phyloP scores from a whole-genome alignment of 176 grass and related monocot species.

The Aegilops umbellulata region DNA sequence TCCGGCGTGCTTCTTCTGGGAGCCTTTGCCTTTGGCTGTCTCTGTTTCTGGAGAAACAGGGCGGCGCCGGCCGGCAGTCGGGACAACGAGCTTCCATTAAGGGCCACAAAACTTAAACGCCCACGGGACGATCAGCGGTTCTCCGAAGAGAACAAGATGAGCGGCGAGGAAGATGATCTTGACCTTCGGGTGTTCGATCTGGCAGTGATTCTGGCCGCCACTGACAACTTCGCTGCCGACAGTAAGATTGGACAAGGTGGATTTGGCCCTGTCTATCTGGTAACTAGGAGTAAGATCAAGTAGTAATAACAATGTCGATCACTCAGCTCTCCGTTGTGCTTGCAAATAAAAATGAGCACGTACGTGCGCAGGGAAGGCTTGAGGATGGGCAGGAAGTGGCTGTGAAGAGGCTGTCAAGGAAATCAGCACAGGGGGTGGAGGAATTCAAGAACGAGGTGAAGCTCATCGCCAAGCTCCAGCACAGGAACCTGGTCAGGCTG shows the following conservation, averaged over 20 bases:
- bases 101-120: not conserved
- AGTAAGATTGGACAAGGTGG: too few species aligned
- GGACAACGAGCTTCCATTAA: not conserved
- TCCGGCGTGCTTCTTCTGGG: not conserved
- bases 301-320: not conserved
- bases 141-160: not conserved
- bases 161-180: not conserved
- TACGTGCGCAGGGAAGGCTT: too few species aligned
- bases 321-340: not conserved
- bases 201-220: not conserved
- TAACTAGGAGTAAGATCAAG: not conserved
- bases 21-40: not conserved
- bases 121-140: not conserved
- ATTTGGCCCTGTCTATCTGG: not conserved
- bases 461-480: too few species aligned
- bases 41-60: not conserved
- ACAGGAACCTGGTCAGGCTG: too few species aligned
- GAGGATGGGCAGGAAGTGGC: not conserved
- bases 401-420: not conserved
- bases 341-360: not conserved
- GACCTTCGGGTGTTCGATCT: not conserved
- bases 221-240: too few species aligned
- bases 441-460: too few species aligned
- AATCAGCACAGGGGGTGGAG: too few species aligned
- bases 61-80: not conserved